Percentiles rank a stretch among this genome's conserved stretches.
Conservation (phyloP, 1,139 yeast genomes). For the Nakaseomyces delphensis region DNA sequence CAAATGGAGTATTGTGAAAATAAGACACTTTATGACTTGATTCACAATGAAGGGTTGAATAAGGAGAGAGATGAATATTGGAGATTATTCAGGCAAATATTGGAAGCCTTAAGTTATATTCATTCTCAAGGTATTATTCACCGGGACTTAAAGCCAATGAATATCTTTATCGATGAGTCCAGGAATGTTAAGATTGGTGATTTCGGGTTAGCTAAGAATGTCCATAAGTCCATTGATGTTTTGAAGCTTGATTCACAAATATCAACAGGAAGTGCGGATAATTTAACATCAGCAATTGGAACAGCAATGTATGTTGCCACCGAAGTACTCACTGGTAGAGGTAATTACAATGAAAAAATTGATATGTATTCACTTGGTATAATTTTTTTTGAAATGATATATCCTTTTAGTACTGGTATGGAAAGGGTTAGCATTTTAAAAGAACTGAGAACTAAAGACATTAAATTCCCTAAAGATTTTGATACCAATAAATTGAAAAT, state of each 20-base stretch:
- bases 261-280: slow-evolving; percentile 42
- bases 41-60: slow-evolving; percentile 65
- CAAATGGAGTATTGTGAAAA: slow-evolving; percentile 99
- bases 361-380: slow-evolving; percentile 94
- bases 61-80: slow-evolving; percentile 72
- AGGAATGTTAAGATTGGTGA: slow-evolving; percentile 92
- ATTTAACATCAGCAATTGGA: slow-evolving; percentile 85
- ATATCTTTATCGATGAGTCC: slow-evolving; percentile 85
- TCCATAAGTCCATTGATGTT: slow-evolving; percentile 41
- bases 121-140: slow-evolving; percentile 93
- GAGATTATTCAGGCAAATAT: slow-evolving; percentile 77
- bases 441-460: slow-evolving; percentile 46
- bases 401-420: slow-evolving; percentile 78
- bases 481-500: slow-evolving; percentile 40
- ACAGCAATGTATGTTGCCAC: slow-evolving; percentile 88
- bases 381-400: slow-evolving; percentile 91
- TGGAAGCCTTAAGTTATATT: slow-evolving; percentile 86
- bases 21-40: slow-evolving; percentile 75
- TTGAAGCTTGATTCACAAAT: slow-evolving; percentile 32
- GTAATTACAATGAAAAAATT: slow-evolving; percentile 79
- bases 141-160: slow-evolving; percentile 90
- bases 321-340: slow-evolving; percentile 64
- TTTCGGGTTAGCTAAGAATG: slow-evolving; percentile 88
- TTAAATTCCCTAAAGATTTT: slow-evolving; percentile 64
- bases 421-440: slow-evolving; percentile 71